Evolutionary conservation across 2,329 filamentous ascomycete species (phyloP), one percentile per base, ranked within the genome.

Genomic region (Teratosphaeria zuluensis): DNA sequence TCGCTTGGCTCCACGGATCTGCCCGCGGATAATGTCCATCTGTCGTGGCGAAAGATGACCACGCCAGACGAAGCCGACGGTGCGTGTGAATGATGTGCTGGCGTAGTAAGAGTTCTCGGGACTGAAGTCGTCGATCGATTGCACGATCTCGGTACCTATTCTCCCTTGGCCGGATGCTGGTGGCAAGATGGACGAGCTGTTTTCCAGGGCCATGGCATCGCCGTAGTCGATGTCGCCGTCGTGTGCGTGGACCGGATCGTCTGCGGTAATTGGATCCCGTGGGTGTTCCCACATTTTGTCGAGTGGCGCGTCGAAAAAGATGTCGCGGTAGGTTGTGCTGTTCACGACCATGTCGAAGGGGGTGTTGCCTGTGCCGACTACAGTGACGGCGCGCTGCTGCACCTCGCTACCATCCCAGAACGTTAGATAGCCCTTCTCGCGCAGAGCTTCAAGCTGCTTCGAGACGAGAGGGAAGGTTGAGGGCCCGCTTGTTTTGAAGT

Each of bases 281-380:
- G 62, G 61, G 31, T 63, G 35, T 69, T 74, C 63, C 73, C 72
- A 69, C 70, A 78, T 67, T 64, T 73, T 66, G 58, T 77, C 71
- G 0, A 88, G 75, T 0, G 85, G 85, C 0, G 85, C 86, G 64
- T 89, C 86, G 66, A 84, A 85, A 66, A 70, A 72, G 57, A 83
- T 74, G 69, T 88, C 84, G 32, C 83, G 65, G 61, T 82, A 78
- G 1, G 78, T 81, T 5, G 73, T 64, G 65, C 83, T 82, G n/a
- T 74, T 69, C 3, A 78, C 72, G 9, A 88, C 66, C 8, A 80
- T 67, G 57, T 83, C 77, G 65, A 86, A 85, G 0, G 80, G 83
- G 0, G 83, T 80, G 62, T 82, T 81, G 12, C 88, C 87, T 1
- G 85, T 88, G 1, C 81, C 85, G 1, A 90, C 84, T 1, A 90